Percentiles rank a stretch among this genome's conserved stretches.
Conservation (phyloP, 257 asterid genomes). For the Solanum rostratum region DNA sequence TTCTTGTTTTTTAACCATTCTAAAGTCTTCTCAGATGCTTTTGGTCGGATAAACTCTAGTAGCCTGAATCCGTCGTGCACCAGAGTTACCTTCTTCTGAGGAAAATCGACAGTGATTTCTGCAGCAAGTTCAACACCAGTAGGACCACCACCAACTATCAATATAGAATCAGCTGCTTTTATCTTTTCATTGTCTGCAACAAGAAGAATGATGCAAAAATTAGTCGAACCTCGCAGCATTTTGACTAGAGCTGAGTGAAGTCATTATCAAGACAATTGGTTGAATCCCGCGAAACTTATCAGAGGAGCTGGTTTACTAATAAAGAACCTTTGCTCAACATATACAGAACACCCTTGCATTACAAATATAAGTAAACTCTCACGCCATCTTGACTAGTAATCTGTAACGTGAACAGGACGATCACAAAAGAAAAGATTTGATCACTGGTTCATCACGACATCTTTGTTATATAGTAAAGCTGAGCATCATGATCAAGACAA, state of each 20-base stretch:
- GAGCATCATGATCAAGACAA: neutral
- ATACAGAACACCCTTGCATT: no score
- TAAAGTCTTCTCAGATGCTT: conserved; percentile 54
- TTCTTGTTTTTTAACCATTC: conserved; percentile 52
- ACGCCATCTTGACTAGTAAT: neutral
- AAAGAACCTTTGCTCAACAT: no score
- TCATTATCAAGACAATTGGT: no score
- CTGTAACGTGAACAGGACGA: neutral
- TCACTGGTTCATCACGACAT: neutral
- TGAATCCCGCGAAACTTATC: no score
- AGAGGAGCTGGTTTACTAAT: no score
- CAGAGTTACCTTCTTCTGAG: conserved; percentile 37
- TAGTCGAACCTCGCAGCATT: neutral
- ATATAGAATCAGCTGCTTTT: conserved; percentile 37
- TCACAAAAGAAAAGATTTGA: neutral
- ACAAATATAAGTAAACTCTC: no score
- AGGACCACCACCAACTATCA: conserved; percentile 76
- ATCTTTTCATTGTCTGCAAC: conserved; percentile 50
- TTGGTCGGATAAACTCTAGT: conserved; percentile 73
- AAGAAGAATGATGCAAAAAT: neutral
- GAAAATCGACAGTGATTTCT: conserved; percentile 67
- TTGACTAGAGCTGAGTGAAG: neutral
- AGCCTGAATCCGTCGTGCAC: conserved; percentile 61
- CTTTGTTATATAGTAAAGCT: neutral
- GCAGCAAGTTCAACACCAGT: conserved; percentile 80